Conservation (phyloP, 306 rosid genomes). For the Canavalia ensiformis region DNA sequence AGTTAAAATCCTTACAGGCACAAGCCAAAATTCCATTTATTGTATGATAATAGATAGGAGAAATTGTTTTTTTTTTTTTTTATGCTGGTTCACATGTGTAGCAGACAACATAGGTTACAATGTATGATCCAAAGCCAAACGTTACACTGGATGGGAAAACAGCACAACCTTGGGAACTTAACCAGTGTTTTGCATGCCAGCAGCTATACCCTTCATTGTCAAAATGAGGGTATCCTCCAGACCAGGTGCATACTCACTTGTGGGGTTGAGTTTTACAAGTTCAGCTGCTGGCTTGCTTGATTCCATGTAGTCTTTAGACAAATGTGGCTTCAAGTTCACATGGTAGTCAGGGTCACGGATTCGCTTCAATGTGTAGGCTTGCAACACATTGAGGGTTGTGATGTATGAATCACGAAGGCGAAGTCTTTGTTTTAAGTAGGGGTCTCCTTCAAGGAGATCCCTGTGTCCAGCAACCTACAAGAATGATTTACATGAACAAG, state of each 20-base stretch:
- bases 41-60: constrained; percentile 22
- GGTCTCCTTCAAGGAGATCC: constrained; percentile 90
- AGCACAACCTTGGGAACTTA: constrained; percentile 48
- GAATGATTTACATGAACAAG: constrained; percentile 17
- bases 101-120: constrained; percentile 17
- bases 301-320: constrained; percentile 82
- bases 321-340: constrained; percentile 76
- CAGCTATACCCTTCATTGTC: constrained; percentile 99
- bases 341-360: constrained; percentile 85
- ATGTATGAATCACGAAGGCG: constrained; percentile 87
- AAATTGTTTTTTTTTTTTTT: constrained; percentile 26
- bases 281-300: constrained; percentile 91
- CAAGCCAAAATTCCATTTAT: constrained; percentile 40
- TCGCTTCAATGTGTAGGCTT: constrained; percentile 87
- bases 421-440: constrained; percentile 92
- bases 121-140: constrained; percentile 38
- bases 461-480: constrained; percentile 86
- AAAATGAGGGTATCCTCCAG: constrained; percentile 94
- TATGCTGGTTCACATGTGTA: constrained; percentile 35
- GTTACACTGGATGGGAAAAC: background rate
- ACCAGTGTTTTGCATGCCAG: constrained; percentile 99
- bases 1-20: constrained; percentile 6
- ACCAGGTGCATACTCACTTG: constrained; percentile 95
- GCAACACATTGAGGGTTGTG: constrained; percentile 89
- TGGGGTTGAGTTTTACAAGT: constrained; percentile 90